A percentile compares a stretch with the other conserved stretches of the same genome.
phyloP scores from a whole-genome alignment of 257 asterid species.

The Solanum bukasovii region DNA sequence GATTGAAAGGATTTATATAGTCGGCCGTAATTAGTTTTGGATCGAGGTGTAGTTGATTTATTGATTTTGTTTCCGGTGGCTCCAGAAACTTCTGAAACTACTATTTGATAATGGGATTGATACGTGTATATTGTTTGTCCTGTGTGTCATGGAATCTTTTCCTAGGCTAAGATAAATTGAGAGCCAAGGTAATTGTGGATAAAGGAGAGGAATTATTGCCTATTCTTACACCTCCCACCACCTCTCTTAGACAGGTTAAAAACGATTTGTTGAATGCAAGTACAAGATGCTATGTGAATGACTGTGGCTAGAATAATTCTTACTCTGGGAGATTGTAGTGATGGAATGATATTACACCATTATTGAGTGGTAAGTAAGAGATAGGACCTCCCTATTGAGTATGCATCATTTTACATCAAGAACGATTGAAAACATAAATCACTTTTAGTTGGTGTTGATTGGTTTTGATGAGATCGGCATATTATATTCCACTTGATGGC shows the following conservation, averaged over 20 bases:
- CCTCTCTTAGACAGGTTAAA: neutral
- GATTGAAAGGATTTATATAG: neutral
- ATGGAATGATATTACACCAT: neutral
- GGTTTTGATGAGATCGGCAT: neutral
- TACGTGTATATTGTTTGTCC: neutral
- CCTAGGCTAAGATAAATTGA: neutral
- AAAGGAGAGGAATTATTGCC: neutral
- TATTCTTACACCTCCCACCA: neutral
- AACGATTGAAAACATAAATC: neutral
- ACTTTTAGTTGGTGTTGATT: neutral
- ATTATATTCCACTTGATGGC: neutral
- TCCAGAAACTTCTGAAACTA: neutral
- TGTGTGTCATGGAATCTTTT: neutral
- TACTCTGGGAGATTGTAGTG: neutral
- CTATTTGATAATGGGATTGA: neutral
- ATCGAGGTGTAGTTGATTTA: neutral
- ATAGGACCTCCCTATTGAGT: neutral
- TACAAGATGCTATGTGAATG: neutral
- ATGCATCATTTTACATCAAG: neutral
- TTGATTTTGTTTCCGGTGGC: neutral
- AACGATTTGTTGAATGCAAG: neutral
- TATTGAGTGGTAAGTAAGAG: neutral
- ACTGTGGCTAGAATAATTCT: neutral
- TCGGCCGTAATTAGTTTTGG: neutral
- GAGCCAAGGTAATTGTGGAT: neutral